Evolutionary conservation across 768 basidiomycete species (phyloP).

Genomic region (Fomitopsis pulvina): DNA sequence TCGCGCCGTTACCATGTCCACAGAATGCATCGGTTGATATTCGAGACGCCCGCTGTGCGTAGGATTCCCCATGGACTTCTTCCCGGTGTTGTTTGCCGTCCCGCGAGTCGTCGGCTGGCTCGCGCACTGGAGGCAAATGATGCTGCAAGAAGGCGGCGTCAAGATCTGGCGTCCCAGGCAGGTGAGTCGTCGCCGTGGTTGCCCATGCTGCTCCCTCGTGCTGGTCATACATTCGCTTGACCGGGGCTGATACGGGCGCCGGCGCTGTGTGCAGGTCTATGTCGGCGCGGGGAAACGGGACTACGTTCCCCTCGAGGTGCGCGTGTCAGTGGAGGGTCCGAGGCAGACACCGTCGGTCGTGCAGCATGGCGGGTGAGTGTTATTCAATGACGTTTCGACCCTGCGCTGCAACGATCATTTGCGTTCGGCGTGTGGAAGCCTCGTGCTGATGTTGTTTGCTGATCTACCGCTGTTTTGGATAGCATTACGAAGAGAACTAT

Average conservation of each 20-base stretch:
- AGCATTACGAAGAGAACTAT: constrained; percentile 66
- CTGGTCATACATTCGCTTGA: neutral
- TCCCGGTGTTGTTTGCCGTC: constrained; percentile 90
- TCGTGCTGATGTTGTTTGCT: constrained; percentile 4
- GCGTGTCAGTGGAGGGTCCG: constrained; percentile 46
- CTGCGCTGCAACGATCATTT: no score
- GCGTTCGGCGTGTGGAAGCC: neutral
- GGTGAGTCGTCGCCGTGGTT: constrained; percentile 32
- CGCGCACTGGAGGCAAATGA: constrained; percentile 94
- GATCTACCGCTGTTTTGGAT: constrained; percentile 1
- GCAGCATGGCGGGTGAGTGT: constrained; percentile 69
- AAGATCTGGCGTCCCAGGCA: constrained; percentile 92
- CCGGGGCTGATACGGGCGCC: neutral
- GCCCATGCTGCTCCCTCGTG: neutral
- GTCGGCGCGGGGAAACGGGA: constrained; percentile 70
- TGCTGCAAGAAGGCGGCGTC: constrained; percentile 82
- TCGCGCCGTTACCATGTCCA: neutral
- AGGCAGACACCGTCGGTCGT: constrained; percentile 57
- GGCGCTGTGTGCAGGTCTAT: constrained; percentile 50
- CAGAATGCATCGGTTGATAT: neutral
- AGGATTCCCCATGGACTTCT: constrained; percentile 93
- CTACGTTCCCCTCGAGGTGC: constrained; percentile 61
- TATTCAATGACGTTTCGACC: no score
- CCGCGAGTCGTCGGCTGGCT: constrained; percentile 92
- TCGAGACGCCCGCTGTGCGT: neutral